These are phyloP conservation scores for Penicillium nucicola DNA, from an alignment of 495 filamentous ascomycete genomes.

Conservation along the genomic window DNA sequence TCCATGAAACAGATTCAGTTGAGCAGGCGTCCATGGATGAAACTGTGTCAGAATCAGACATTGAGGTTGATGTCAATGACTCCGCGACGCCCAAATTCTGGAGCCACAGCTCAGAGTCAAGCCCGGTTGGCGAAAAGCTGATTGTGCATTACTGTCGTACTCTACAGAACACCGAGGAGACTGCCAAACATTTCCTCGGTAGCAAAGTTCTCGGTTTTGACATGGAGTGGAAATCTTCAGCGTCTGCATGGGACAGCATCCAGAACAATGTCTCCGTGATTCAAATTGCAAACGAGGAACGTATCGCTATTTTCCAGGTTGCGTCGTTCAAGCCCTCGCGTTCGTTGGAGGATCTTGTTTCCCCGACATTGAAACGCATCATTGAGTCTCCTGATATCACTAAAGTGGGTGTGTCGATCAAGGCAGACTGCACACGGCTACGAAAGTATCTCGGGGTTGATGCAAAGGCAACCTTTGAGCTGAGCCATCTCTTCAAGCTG, in stretches of 20 bases:
- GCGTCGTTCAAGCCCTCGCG: conserved; percentile 53
- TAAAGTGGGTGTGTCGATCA: conserved; percentile 76
- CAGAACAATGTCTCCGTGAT: conserved; percentile 71
- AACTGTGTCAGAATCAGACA: background rate
- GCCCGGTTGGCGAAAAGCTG: conserved; percentile 44
- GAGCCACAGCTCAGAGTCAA: conserved; percentile 63
- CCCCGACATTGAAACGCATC: conserved; percentile 64
- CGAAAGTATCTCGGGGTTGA: conserved; percentile 62
- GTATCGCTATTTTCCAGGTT: conserved; percentile 81
- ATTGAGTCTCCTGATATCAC: conserved; percentile 66
- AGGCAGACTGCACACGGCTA: conserved; percentile 69
- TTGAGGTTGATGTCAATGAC: background rate
- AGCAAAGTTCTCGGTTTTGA: conserved; percentile 78
- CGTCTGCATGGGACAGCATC: conserved; percentile 39
- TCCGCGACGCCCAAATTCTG: conserved; percentile 47
- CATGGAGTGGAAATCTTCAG: conserved; percentile 73
- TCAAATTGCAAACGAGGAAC: conserved; percentile 73
- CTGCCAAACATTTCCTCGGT: conserved; percentile 63
- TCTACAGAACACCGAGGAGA: conserved; percentile 59
- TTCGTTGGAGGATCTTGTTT: conserved; percentile 52
- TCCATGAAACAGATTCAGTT: background rate
- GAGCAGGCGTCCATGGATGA: background rate
- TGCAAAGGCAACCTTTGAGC: conserved; percentile 66
- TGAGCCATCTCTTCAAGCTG: conserved; percentile 76
- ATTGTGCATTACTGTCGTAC: conserved; percentile 74